These are phyloP conservation scores for Irpex sp. DNA, from an alignment of 1,284 basidiomycete species.

Conservation along the genomic window DNA sequence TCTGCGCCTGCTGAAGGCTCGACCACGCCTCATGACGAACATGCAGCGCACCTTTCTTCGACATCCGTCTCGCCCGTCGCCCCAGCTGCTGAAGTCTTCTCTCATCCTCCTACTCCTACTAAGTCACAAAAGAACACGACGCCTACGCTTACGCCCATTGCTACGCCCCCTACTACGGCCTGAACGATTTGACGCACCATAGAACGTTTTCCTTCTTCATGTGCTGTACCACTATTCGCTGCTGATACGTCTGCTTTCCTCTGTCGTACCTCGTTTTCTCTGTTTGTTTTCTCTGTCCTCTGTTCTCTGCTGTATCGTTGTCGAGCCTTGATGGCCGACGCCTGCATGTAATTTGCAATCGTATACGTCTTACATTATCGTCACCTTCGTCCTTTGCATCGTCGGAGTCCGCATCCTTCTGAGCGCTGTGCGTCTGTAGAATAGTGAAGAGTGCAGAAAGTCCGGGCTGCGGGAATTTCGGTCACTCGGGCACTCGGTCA, in stretches of 20 bases:
- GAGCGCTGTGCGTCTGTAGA: neutral
- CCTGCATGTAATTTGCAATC: neutral
- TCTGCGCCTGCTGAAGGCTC: neutral
- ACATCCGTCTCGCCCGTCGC: too few relatives aligned
- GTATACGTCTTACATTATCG: neutral
- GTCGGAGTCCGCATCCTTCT: neutral
- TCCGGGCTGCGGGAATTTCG: too few relatives aligned
- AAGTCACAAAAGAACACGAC: neutral
- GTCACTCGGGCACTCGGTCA: neutral
- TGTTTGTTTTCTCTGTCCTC: neutral
- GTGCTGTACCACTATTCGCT: neutral
- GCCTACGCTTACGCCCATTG: neutral
- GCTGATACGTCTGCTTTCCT: neutral
- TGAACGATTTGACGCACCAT: neutral
- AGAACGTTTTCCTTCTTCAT: neutral
- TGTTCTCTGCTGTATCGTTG: neutral
- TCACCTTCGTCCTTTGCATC: neutral
- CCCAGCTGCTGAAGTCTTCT: neutral
- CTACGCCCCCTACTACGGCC: neutral
- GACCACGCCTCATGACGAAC: neutral
- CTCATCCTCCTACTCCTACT: neutral
- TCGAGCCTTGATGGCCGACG: neutral
- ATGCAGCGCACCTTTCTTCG: neutral
- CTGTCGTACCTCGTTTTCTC: neutral
- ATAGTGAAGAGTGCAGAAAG: too few relatives aligned